These are phyloP conservation scores for Calvatia gigantea DNA, from an alignment of 768 basidiomycete genomes.

Conservation along the genomic window DNA sequence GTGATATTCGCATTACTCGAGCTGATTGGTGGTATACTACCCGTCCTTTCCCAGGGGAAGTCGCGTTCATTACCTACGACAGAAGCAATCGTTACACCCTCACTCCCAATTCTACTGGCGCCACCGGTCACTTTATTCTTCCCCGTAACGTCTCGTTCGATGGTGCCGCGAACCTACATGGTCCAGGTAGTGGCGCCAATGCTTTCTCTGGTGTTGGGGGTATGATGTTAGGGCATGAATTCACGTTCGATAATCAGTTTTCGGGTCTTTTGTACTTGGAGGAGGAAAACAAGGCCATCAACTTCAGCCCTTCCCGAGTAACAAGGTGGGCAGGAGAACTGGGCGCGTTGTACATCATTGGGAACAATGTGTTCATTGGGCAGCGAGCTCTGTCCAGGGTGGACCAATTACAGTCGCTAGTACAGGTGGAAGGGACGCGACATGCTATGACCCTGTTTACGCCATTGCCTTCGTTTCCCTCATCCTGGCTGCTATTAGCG, in stretches of 20 bases:
- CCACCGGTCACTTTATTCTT: not conserved
- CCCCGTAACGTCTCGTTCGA: not conserved
- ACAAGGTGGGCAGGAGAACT: not conserved
- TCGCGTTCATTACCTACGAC: not conserved
- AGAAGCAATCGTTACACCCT: not conserved
- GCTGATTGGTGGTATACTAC: not conserved
- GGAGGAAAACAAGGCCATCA: not conserved
- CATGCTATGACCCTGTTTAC: not conserved
- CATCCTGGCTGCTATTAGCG: not conserved
- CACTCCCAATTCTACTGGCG: not conserved
- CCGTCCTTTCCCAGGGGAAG: not conserved
- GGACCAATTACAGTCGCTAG: not conserved
- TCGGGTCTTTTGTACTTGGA: not conserved
- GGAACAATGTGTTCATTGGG: not conserved
- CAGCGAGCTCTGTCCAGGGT: not conserved
- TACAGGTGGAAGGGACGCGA: not conserved
- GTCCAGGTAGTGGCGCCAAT: not conserved
- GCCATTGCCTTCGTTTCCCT: not conserved
- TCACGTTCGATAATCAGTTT: not conserved
- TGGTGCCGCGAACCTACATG: not conserved
- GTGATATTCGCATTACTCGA: conserved; percentile 3
- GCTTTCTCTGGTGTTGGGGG: not conserved
- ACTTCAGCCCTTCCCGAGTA: not conserved
- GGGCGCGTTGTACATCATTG: not conserved
- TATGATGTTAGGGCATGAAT: not conserved